These are phyloP conservation scores for Diaporthe vexans DNA, from an alignment of 2,329 filamentous ascomycete genomes.

Conservation along the genomic window DNA sequence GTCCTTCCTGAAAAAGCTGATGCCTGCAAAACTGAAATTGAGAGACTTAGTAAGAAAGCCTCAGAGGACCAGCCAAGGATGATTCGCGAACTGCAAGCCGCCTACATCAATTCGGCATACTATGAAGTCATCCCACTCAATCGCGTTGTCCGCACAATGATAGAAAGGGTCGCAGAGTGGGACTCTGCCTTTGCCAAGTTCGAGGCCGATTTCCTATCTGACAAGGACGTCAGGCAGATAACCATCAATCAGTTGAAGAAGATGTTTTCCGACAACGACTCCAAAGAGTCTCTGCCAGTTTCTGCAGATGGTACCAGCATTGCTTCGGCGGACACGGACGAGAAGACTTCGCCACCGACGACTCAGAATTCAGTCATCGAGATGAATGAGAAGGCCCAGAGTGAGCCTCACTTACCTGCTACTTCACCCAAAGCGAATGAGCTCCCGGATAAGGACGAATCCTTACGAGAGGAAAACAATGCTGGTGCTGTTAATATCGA, in stretches of 20 bases:
- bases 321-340: conserved; percentile 57
- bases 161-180: conserved; percentile 95
- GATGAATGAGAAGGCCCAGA: conserved; percentile 35
- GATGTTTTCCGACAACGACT: conserved; percentile 93
- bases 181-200: conserved; percentile 92
- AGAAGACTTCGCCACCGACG: conserved; percentile 60
- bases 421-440: conserved; percentile 43
- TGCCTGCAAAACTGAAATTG: conserved; percentile 85
- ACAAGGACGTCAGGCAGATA: conserved; percentile 94
- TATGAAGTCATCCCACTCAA: conserved; percentile 98
- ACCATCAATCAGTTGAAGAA: conserved; percentile 94
- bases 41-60: conserved; percentile 81
- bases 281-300: conserved; percentile 79
- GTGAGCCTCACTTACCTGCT: conserved; percentile 35
- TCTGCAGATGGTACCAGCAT: conserved; percentile 54
- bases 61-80: conserved; percentile 86
- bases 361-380: conserved; percentile 45
- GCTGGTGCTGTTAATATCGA: conserved; percentile 15
- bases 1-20: conserved; percentile 90
- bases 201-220: conserved; percentile 92
- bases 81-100: conserved; percentile 84
- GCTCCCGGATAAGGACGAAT: conserved; percentile 36
- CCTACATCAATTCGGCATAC: conserved; percentile 94
- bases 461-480: conserved; percentile 1
- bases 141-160: conserved; percentile 86